Conservation (phyloP, 106 monocot species). For the Dioscorea alata region DNA sequence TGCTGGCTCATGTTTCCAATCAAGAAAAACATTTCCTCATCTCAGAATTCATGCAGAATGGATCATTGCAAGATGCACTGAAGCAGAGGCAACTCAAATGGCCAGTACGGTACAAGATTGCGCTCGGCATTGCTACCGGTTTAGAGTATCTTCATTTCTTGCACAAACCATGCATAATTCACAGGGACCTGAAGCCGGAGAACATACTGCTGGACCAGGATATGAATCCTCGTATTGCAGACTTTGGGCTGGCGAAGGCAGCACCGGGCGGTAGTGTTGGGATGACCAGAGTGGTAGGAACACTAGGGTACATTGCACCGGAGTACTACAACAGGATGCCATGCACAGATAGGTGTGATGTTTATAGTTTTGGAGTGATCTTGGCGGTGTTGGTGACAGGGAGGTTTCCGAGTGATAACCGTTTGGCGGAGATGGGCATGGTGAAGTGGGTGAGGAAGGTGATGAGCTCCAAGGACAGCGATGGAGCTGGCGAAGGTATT, state of each 20-base stretch:
- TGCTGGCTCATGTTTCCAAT: constrained; percentile 22
- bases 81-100: constrained; percentile 11
- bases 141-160: constrained; percentile 46
- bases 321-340: constrained; percentile 35
- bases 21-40: constrained; percentile 20
- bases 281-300: constrained; percentile 22
- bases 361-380: constrained; percentile 46
- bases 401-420: constrained; percentile 24
- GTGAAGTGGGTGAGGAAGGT: constrained; percentile 24
- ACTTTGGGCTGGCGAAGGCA: constrained; percentile 48
- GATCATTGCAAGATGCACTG: constrained; percentile 15
- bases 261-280: constrained; percentile 11
- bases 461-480: constrained; percentile 2
- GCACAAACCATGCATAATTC: constrained; percentile 33
- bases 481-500: constrained; percentile 4
- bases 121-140: constrained; percentile 28
- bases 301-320: constrained; percentile 51
- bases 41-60: constrained; percentile 30
- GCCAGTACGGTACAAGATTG: constrained; percentile 25
- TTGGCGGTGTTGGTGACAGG: constrained; percentile 38
- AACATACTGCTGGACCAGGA: constrained; percentile 44
- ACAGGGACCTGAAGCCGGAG: constrained; percentile 52
- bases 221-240: constrained; percentile 34
- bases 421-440: constrained; percentile 29
- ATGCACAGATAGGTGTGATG: constrained; percentile 40